phyloP scores from a whole-genome alignment of 805 yeast genomes.

The Spathaspora hagerdaliae region DNA sequence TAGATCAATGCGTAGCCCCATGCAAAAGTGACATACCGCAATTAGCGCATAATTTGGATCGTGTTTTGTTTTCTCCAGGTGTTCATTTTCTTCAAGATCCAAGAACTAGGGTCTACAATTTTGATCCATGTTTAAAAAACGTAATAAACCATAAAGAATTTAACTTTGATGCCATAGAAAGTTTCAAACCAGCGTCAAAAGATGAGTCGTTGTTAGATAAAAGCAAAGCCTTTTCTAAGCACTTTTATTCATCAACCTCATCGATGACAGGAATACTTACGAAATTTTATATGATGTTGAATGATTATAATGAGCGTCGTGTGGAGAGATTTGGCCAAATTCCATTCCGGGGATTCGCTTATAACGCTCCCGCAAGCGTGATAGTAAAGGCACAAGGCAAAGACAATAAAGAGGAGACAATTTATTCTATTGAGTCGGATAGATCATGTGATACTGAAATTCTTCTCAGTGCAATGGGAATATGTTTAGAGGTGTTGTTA shows the following conservation, averaged over 20 bases:
- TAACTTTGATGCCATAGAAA: constrained; percentile 52
- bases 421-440: constrained; percentile 69
- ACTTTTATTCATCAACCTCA: constrained; percentile 77
- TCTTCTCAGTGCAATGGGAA: constrained; percentile 71
- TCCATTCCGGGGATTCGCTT: constrained; percentile 43
- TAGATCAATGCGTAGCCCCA: constrained; percentile 9
- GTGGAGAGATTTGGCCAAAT: constrained; percentile 29
- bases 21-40: constrained; percentile 42
- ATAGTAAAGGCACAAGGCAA: constrained; percentile 49
- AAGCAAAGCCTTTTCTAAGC: constrained; percentile 34
- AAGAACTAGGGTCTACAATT: constrained; percentile 69
- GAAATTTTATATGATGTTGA: constrained; percentile 70
- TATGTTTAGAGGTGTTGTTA: constrained; percentile 70
- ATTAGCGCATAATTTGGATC: constrained; percentile 62
- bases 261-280: constrained; percentile 76
- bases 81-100: constrained; percentile 78
- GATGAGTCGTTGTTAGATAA: constrained; percentile 51
- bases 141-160: constrained; percentile 65
- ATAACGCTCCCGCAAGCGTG: constrained; percentile 41
- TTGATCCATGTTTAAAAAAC: constrained; percentile 52
- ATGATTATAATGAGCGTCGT: constrained; percentile 28
- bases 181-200: constrained; percentile 63
- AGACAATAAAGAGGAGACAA: constrained; percentile 16
- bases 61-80: constrained; percentile 77
- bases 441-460: constrained; percentile 63